Base-by-base conservation (phyloP, 495 filamentous ascomycete genomes). In the Aspergillus nanangensis region DNA sequence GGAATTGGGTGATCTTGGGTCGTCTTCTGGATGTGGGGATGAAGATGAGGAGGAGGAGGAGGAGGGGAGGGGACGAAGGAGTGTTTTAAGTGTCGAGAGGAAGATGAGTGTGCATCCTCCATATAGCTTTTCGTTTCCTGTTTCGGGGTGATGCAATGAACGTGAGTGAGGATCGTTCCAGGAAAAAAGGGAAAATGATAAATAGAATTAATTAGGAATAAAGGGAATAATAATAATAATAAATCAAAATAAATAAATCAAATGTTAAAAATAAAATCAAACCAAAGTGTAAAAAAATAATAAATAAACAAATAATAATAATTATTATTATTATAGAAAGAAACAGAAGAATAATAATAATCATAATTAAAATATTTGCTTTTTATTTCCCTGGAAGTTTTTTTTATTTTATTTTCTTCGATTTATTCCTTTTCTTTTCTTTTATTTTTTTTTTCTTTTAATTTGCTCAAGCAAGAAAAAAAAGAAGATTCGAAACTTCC, bases 381-480 rank as follows among this genome's bases (percentile, higher is more conserved):
- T n/a, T n/a, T n/a, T n/a, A n/a, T n/a, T n/a, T n/a, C n/a, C n/a
- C n/a, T n/a, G n/a, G n/a, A n/a, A n/a, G n/a, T n/a, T n/a, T n/a
- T n/a, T n/a, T n/a, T n/a, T 31, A 31, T 31, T 31, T n/a, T n/a
- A n/a, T n/a, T n/a, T n/a, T n/a, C n/a, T n/a, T n/a, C n/a, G n/a
- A n/a, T n/a, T n/a, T n/a, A n/a, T n/a, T n/a, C n/a, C n/a, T n/a
- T n/a, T n/a, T n/a, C n/a, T n/a, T n/a, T n/a, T n/a, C n/a, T 31
- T 13, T 8, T 42, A 36, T 41, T 29, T 40, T 46, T 37, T 35
- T 49, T 51, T 52, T 44, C 24, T 27, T 31, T 50, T 46, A 46
- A 44, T 22, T 0, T 37, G 22, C n/a, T 44, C 2, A 43, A 43
- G 32, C 29, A 32, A 29, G 18, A 43, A 43, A 31, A 9, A 43